Conservation (phyloP, 2,329 filamentous ascomycete genomes). For the Botrytis pseudocinerea region DNA sequence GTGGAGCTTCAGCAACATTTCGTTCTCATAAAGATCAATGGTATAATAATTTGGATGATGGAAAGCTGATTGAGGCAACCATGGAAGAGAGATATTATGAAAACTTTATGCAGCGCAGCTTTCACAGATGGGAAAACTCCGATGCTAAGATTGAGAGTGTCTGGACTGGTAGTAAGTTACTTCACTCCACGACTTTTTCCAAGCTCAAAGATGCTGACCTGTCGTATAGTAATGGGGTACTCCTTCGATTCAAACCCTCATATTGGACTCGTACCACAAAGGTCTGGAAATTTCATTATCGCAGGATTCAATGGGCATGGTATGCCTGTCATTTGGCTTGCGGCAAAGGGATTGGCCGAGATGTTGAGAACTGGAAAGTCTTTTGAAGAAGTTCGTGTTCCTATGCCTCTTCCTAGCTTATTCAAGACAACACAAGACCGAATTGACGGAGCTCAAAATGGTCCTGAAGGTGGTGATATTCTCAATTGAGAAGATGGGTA, state of each 20-base stretch:
- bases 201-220: not conserved
- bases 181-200: not conserved
- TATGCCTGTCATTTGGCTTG: constrained; percentile 39
- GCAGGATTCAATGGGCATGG: constrained; percentile 24
- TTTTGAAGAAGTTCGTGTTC: constrained; percentile 42
- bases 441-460: constrained; percentile 13
- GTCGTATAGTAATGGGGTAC: constrained; percentile 10
- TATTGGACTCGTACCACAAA: not conserved
- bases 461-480: constrained; percentile 5
- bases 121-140: constrained; percentile 47
- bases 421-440: constrained; percentile 36
- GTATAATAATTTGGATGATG: constrained; percentile 51
- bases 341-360: constrained; percentile 44
- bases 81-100: constrained; percentile 45
- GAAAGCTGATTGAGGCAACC: constrained; percentile 44
- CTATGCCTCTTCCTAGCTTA: constrained; percentile 39
- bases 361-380: constrained; percentile 43
- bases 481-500: not conserved
- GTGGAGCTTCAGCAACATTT: constrained; percentile 45
- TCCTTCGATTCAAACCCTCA: constrained; percentile 16
- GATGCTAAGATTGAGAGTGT: constrained; percentile 41
- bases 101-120: constrained; percentile 44
- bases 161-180: constrained; percentile 28
- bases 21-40: constrained; percentile 41
- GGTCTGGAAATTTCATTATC: constrained; percentile 4